A percentile compares a stretch with the other conserved stretches of the same genome.
phyloP scores from a whole-genome alignment of 1,284 basidiomycete species.

The Cryptococcus hybrid region DNA sequence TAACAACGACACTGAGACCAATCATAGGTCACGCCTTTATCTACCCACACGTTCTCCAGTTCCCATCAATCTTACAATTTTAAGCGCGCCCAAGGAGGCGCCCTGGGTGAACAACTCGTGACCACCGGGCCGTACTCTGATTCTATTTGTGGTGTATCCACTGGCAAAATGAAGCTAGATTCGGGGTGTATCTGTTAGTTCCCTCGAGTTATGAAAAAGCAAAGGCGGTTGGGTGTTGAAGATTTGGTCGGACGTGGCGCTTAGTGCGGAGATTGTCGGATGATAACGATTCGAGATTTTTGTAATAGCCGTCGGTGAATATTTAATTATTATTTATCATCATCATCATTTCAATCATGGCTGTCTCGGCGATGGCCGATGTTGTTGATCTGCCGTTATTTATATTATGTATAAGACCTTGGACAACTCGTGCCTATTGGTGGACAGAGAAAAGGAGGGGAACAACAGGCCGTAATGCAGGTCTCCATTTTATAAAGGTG shows the following conservation, averaged over 20 bases:
- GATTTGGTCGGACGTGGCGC: constrained; percentile 16
- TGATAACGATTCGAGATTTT: neutral
- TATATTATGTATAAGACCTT: neutral
- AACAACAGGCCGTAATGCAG: neutral
- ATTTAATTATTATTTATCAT: too few species aligned
- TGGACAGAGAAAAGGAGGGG: neutral
- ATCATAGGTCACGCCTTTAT: constrained; percentile 19
- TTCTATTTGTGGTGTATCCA: constrained; percentile 65
- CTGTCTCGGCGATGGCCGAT: too few species aligned
- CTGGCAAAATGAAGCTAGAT: constrained; percentile 56
- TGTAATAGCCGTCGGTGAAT: neutral
- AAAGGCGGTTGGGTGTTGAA: constrained; percentile 13
- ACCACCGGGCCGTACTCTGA: constrained; percentile 79
- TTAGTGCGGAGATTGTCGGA: constrained; percentile 11
- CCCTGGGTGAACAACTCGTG: constrained; percentile 55
- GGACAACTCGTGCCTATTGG: neutral
- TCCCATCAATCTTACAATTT: constrained; percentile 50
- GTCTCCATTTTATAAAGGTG: neutral
- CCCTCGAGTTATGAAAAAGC: constrained; percentile 66
- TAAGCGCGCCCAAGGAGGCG: constrained; percentile 21
- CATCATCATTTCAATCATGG: too few species aligned
- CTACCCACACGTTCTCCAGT: constrained; percentile 16
- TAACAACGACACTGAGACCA: neutral
- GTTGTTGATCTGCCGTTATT: neutral
- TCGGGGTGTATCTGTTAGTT: constrained; percentile 66